Conservation (phyloP, 2,329 filamentous ascomycete genomes). For the Diaporthe capsici region DNA sequence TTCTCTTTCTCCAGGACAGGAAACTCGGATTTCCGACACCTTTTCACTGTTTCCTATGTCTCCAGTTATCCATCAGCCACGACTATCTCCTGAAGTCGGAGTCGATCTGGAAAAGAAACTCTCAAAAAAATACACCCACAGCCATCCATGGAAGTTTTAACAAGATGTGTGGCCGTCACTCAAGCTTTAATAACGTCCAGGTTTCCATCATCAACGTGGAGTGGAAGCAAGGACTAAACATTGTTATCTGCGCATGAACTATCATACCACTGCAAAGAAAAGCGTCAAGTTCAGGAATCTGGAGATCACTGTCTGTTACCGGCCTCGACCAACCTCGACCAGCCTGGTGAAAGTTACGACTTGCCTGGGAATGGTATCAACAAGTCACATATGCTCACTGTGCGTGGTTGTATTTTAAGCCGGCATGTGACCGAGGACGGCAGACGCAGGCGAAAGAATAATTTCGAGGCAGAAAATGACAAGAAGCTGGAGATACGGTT, state of each 20-base stretch:
- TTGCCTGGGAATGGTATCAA: not conserved
- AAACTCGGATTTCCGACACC: not conserved
- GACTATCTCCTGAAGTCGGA: not conserved
- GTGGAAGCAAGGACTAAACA: not conserved
- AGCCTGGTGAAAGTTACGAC: not conserved
- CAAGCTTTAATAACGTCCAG: not conserved
- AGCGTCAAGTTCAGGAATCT: not conserved
- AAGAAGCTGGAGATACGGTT: not conserved
- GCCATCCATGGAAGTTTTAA: not conserved
- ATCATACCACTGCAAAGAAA: not conserved
- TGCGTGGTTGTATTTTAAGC: not conserved
- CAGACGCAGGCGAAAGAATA: rapidly evolving
- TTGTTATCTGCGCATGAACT: not conserved
- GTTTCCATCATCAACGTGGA: not conserved
- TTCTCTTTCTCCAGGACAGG: not conserved
- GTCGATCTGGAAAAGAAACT: not conserved
- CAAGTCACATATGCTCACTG: not conserved
- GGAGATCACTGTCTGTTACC: not conserved
- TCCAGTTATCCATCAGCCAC: not conserved
- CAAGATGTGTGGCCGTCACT: not conserved
- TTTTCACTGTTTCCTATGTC: not conserved
- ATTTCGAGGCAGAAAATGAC: not conserved
- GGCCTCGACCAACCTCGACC: not conserved
- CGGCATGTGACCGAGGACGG: not conserved
- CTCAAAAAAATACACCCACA: not conserved